These are phyloP conservation scores for Mycena filopes DNA, from an alignment of 768 basidiomycete species.

Conservation along the genomic window DNA sequence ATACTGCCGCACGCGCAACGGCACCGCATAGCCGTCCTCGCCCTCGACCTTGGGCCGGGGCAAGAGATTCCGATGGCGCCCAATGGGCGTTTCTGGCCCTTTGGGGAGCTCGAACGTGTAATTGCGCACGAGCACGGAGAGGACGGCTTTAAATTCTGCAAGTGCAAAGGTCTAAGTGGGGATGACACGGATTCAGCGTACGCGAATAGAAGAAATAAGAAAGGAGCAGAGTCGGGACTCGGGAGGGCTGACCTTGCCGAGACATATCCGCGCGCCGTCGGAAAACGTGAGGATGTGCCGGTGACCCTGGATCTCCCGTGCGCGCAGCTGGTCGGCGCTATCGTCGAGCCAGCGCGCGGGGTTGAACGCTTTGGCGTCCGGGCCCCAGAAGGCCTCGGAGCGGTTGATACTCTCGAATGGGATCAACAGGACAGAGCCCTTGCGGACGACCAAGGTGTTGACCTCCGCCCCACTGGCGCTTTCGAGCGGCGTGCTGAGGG, in stretches of 20 bases:
- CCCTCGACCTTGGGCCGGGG: conserved; percentile 48
- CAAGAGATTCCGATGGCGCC: conserved; percentile 43
- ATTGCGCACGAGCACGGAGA: conserved; percentile 53
- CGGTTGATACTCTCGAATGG: conserved; percentile 54
- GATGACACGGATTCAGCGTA: no score
- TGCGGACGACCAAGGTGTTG: conserved; percentile 45
- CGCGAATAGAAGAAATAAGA: no score
- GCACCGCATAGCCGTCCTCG: conserved; percentile 41
- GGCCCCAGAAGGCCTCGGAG: conserved; percentile 54
- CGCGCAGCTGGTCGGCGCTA: conserved; percentile 12
- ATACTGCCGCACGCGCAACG: conserved; percentile 40
- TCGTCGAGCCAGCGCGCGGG: conserved; percentile 50
- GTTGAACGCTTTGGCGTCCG: conserved; percentile 52
- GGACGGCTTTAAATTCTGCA: conserved; percentile 50
- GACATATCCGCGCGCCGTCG: conserved; percentile 49
- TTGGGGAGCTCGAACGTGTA: conserved; percentile 51
- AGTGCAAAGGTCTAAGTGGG: conserved; percentile 42
- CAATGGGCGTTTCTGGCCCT: conserved; percentile 48
- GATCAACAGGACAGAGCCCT: conserved; percentile 49
- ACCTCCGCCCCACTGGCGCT: conserved; percentile 38
- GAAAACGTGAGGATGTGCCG: conserved; percentile 48
- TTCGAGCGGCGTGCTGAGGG: conserved; percentile 44
- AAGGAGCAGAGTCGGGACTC: no score
- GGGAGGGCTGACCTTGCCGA: conserved; percentile 42
- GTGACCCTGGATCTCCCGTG: conserved; percentile 45